These are phyloP conservation scores for Clavispora vitiphila DNA, from an alignment of 805 yeast species.

Conservation along the genomic window DNA sequence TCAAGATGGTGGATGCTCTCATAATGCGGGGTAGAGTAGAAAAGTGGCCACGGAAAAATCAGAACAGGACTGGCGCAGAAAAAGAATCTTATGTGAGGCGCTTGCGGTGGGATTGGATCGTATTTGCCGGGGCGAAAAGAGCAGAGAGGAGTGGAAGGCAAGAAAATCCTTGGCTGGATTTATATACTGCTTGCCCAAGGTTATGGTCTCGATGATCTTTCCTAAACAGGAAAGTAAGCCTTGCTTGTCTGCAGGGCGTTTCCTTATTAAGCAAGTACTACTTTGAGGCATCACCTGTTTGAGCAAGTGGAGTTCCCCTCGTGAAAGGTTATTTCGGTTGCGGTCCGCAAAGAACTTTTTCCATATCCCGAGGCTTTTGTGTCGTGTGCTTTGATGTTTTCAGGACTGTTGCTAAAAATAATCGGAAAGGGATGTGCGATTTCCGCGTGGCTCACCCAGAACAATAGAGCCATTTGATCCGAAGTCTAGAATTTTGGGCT, in stretches of 20 bases:
- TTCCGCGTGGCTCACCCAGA: too few species aligned
- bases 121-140: too few species aligned
- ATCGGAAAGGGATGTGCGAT: too few species aligned
- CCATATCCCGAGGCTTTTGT: too few species aligned
- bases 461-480: too few species aligned
- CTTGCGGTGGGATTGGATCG: too few species aligned
- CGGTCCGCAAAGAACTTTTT: too few species aligned
- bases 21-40: slow-evolving; percentile 9
- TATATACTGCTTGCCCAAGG: neutral
- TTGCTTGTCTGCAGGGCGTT: neutral
- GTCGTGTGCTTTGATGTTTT: too few species aligned
- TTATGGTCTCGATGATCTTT: neutral
- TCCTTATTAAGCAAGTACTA: neutral
- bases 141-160: neutral
- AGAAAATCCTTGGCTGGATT: neutral
- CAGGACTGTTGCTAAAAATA: too few species aligned
- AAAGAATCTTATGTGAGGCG: too few species aligned
- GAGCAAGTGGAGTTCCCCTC: neutral
- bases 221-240: neutral
- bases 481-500: too few species aligned
- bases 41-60: neutral
- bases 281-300: neutral
- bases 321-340: too few species aligned
- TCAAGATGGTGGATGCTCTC: slow-evolving; percentile 15
- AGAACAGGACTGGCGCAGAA: neutral